Evolutionary conservation across 2,329 filamentous ascomycete genomes (phyloP), one percentile per base, ranked within the genome.

Genomic region (Phaeosphaeriaceae sp.): DNA sequence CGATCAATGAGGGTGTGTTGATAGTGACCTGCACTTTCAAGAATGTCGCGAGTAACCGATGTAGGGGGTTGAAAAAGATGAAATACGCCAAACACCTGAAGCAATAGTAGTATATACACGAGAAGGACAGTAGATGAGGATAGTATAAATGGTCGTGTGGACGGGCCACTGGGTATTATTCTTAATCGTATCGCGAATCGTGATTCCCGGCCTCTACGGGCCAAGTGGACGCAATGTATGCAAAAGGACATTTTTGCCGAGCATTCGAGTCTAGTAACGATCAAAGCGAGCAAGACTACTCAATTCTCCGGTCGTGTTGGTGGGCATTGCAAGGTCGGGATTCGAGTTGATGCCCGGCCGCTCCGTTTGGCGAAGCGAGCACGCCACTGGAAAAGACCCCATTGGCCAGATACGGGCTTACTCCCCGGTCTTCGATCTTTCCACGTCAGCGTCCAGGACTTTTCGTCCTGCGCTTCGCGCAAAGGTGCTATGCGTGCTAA

Each of bases 341-440:
- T 51, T 51, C 22, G 49, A 22, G 42, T 20, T 20, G 20, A 44
- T 51, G 49, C 49, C 49, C 49, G 49, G 49, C 17, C 36, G n/a
- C 33, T 36, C 17, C 19, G 48, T 50, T 40, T 40, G n/a, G 33
- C 49, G 36, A 51, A 44, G 49, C 49, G 49, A 51, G 49, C 15
- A 21, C 13, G 42, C 20, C 25, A 40, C 33, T 27, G 36, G 40
- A 51, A 51, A 51, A 27, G 36, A 31, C 24, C 49, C 49, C 20
- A 51, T 51, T 51, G 49, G 49, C 20, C 13, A 42, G 17, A 7
- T 24, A n/a, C 49, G 31, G n/a, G 9, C 24, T 22, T 31, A 20
- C 22, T 44, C 15, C 49, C 40, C 49, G 49, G 33, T 2, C 19
- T 21, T 19, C 15, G 9, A 22, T 4, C 19, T 15, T 44, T 42